Conservation (phyloP, 75 land plant species). For the Pseudotsuga menziesii region DNA sequence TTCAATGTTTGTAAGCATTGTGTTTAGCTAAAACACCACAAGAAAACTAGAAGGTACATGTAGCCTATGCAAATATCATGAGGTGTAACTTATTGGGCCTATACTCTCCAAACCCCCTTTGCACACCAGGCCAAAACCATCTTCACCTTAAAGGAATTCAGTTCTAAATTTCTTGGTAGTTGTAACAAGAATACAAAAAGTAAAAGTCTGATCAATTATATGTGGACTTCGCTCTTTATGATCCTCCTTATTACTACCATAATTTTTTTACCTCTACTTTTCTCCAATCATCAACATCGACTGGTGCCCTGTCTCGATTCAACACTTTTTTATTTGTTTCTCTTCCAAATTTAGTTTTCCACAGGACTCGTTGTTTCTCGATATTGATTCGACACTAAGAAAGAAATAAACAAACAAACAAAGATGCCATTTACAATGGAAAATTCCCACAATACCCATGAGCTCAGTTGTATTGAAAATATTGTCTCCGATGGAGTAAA, state of each 20-base stretch:
- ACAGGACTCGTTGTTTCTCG: too few relatives aligned
- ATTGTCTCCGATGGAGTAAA: neutral
- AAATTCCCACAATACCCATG: too few relatives aligned
- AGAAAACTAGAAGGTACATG: too few relatives aligned
- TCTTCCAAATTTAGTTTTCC: too few relatives aligned
- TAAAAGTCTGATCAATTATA: constrained; percentile 80
- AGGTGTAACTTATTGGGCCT: constrained; percentile 30
- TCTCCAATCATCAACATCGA: constrained; percentile 16
- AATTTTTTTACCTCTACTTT: constrained; percentile 20
- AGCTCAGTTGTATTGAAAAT: neutral
- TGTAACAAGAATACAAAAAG: constrained; percentile 58
- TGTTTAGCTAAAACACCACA: too few relatives aligned
- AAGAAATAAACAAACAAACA: too few relatives aligned
- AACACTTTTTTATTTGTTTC: too few relatives aligned
- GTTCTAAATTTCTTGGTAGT: constrained; percentile 58
- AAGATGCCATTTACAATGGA: too few relatives aligned
- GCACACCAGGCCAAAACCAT: constrained; percentile 80
- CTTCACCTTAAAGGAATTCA: constrained; percentile 67
- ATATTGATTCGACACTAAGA: too few relatives aligned
- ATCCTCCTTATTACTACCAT: constrained; percentile 16
- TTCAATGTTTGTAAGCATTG: too few relatives aligned
- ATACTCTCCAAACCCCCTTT: constrained; percentile 54
- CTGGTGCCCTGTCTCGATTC: too few relatives aligned
- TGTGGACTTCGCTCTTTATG: constrained; percentile 21
- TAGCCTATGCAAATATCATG: too few relatives aligned